A percentile compares a stretch with the other conserved stretches of the same genome.
phyloP scores from a whole-genome alignment of 2,329 filamentous ascomycete genomes.

The Intubia oerlemansii region DNA sequence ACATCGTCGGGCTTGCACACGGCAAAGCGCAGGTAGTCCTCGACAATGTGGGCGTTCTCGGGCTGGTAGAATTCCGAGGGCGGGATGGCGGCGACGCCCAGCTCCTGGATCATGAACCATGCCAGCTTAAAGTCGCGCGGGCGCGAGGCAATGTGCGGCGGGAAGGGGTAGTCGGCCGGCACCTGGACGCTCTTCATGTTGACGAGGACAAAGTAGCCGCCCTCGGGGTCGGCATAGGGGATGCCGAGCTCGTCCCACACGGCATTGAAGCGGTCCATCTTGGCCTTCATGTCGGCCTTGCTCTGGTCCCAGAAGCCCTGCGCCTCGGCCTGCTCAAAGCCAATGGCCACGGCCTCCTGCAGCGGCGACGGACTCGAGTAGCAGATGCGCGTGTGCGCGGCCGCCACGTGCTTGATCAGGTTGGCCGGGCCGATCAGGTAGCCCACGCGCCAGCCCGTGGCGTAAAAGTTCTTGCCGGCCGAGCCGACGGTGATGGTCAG shows the following conservation, averaged over 20 bases:
- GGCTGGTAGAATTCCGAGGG: slow-evolving; percentile 95
- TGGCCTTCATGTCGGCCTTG: slow-evolving; percentile 70
- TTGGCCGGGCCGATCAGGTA: slow-evolving; percentile 83
- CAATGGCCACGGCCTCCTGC: slow-evolving; percentile 84
- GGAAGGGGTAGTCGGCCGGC: slow-evolving; percentile 71
- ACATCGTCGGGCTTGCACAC: slow-evolving; percentile 91
- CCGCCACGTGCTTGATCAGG: slow-evolving; percentile 75
- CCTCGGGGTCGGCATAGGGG: slow-evolving; percentile 80
- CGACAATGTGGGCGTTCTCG: slow-evolving; percentile 59
- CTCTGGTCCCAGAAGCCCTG: slow-evolving; percentile 75
- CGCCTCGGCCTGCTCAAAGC: slow-evolving; percentile 74
- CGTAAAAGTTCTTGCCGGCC: slow-evolving; percentile 96
- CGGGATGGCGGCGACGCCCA: slow-evolving; percentile 88
- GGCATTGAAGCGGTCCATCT: slow-evolving; percentile 71
- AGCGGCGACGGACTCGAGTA: slow-evolving; percentile 84
- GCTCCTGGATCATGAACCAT: slow-evolving; percentile 93
- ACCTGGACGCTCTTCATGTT: slow-evolving; percentile 80
- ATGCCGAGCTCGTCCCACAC: slow-evolving; percentile 56
- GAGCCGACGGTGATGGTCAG: slow-evolving; percentile 88
- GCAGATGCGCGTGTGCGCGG: slow-evolving; percentile 90
- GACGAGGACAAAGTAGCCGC: slow-evolving; percentile 91
- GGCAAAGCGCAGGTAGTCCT: slow-evolving; percentile 87
- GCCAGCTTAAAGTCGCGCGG: slow-evolving; percentile 85
- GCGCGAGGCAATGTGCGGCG: slow-evolving; percentile 63
- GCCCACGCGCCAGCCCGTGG: slow-evolving; percentile 87